These are phyloP conservation scores for Rubia balearica DNA, from an alignment of 305 asterid species.

Conservation along the genomic window DNA sequence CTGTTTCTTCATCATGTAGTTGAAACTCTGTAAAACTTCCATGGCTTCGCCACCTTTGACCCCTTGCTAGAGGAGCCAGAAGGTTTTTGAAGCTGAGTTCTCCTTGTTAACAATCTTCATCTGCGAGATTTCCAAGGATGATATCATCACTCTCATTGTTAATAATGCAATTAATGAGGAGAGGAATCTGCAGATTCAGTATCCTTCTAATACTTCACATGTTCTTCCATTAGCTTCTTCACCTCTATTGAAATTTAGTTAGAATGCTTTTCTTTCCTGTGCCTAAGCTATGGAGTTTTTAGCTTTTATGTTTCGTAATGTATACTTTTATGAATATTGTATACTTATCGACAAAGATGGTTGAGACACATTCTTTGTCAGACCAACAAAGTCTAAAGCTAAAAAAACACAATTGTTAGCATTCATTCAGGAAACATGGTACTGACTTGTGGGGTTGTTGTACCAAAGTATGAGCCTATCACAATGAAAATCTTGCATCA, in stretches of 20 bases:
- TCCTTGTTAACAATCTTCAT: constrained; percentile 10
- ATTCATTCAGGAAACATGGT: no score
- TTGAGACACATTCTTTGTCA: constrained; percentile 22
- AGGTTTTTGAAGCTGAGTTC: constrained; percentile 29
- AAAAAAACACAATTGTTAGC: no score
- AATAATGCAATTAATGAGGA: constrained; percentile 21
- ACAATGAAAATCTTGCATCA: constrained; percentile 4
- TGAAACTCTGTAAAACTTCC: constrained; percentile 63
- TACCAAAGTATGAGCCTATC: neutral
- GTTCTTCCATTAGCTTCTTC: constrained; percentile 33
- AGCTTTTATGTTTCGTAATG: neutral
- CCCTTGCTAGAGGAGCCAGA: constrained; percentile 26
- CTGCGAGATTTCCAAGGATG: constrained; percentile 22
- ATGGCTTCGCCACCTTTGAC: constrained; percentile 54
- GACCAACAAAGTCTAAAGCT: constrained; percentile 19
- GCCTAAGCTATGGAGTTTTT: neutral
- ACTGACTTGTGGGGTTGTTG: no score
- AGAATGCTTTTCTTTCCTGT: neutral
- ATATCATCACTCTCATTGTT: constrained; percentile 24
- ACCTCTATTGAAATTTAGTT: constrained; percentile 14
- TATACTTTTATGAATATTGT: neutral
- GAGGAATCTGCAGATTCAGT: constrained; percentile 11
- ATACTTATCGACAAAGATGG: constrained; percentile 15
- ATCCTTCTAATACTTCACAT: constrained; percentile 28
- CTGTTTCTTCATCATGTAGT: constrained; percentile 25